These are phyloP conservation scores for Rhynchospora tenuis DNA, from an alignment of 176 grass and related monocot genomes.

Conservation along the genomic window DNA sequence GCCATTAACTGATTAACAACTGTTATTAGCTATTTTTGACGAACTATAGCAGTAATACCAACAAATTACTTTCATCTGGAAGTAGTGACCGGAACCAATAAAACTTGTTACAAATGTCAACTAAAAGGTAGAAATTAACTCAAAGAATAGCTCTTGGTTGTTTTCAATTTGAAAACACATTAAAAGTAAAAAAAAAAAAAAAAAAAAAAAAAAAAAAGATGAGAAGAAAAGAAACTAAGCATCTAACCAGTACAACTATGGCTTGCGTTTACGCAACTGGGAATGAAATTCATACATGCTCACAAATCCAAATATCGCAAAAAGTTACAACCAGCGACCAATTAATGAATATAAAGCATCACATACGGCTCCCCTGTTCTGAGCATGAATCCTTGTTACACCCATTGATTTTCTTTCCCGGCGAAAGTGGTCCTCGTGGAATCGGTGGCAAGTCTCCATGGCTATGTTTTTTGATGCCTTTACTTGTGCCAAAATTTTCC, in stretches of 20 bases:
- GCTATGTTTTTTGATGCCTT: neutral
- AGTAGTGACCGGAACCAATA: too few species aligned
- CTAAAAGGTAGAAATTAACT: neutral
- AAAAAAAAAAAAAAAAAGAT: neutral
- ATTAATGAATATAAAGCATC: neutral
- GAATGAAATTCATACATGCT: neutral
- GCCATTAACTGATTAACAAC: neutral
- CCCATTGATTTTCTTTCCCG: neutral
- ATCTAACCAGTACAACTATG: neutral
- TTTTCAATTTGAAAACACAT: neutral
- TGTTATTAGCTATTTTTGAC: neutral
- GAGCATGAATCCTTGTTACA: neutral
- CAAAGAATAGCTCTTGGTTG: neutral
- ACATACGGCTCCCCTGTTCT: neutral
- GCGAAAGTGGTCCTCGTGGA: constrained; percentile 21
- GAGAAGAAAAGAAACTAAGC: neutral
- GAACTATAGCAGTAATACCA: neutral
- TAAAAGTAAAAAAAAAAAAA: neutral
- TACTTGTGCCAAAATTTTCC: neutral
- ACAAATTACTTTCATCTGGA: neutral
- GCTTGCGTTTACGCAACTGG: neutral
- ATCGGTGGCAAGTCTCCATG: constrained; percentile 5
- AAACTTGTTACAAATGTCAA: neutral
- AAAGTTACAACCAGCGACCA: neutral
- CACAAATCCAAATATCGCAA: neutral